phyloP scores from a whole-genome alignment of 1,284 basidiomycete species.

The Melampsora larici-populina region DNA sequence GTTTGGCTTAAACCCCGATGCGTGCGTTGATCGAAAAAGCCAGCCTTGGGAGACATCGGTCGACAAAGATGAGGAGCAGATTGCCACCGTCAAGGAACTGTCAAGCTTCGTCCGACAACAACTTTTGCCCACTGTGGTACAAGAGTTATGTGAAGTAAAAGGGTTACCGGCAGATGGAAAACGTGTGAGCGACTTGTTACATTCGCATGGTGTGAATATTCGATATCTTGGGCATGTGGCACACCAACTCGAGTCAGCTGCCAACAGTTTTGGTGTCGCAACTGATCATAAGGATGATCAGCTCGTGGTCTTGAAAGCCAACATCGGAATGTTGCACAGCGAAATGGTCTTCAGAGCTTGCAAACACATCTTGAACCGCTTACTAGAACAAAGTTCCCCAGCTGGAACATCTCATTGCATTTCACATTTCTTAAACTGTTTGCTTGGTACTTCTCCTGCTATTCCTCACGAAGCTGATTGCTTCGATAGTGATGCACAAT shows the following conservation, averaged over 20 bases:
- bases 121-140: conserved; percentile 57
- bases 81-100: conserved; percentile 60
- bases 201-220: conserved; percentile 62
- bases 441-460: conserved; percentile 58
- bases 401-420: conserved; percentile 56
- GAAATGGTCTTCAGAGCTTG: conserved; percentile 62
- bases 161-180: conserved; percentile 58
- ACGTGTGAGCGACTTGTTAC: conserved; percentile 58
- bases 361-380: conserved; percentile 59
- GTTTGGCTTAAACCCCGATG: conserved; percentile 62
- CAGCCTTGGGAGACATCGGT: conserved; percentile 46
- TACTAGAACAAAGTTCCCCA: conserved; percentile 54
- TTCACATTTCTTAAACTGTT: conserved; percentile 63
- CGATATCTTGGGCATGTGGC: conserved; percentile 49
- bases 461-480: conserved; percentile 55
- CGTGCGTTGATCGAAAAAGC: conserved; percentile 58
- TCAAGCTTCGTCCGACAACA: conserved; percentile 58
- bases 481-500: conserved; percentile 54
- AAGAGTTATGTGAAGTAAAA: conserved; percentile 58
- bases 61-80: conserved; percentile 56
- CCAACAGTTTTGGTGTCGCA: conserved; percentile 7
- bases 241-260: conserved; percentile 34
- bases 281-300: conserved; percentile 30
- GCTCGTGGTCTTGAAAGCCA: conserved; percentile 14
- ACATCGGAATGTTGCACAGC: conserved; percentile 52